Percentiles rank a stretch among this genome's conserved stretches.
Conservation (phyloP, 306 rosid genomes). For the Gynostemma pentaphyllum region DNA sequence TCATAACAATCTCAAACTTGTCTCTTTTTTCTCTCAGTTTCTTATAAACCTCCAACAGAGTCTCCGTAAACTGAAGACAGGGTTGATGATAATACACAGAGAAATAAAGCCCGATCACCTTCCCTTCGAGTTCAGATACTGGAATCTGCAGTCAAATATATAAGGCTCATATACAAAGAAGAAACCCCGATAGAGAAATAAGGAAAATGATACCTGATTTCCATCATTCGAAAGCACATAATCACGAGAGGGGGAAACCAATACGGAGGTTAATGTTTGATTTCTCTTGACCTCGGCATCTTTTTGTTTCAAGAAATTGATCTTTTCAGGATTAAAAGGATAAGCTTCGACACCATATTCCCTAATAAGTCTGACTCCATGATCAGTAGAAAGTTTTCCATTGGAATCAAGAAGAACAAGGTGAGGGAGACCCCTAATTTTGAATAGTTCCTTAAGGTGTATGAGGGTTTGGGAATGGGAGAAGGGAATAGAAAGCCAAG, state of each 20-base stretch:
- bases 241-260: slow-evolving; percentile 33
- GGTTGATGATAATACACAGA: not conserved
- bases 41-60: slow-evolving; percentile 25
- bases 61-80: slow-evolving; percentile 23
- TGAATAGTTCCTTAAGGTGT: slow-evolving; percentile 22
- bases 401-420: slow-evolving; percentile 25
- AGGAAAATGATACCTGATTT: too few relatives aligned
- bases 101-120: slow-evolving; percentile 35
- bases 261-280: slow-evolving; percentile 26
- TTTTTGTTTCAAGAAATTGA: slow-evolving; percentile 18
- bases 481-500: slow-evolving; percentile 41
- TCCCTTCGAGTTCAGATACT: slow-evolving; percentile 45
- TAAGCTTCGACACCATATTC: slow-evolving; percentile 33
- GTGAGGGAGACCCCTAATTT: slow-evolving; percentile 37
- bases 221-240: slow-evolving; percentile 25
- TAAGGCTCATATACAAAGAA: too few relatives aligned
- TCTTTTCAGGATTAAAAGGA: slow-evolving; percentile 27
- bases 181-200: slow-evolving; percentile 28
- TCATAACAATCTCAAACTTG: slow-evolving; percentile 36
- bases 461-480: slow-evolving; percentile 22
- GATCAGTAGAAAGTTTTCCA: slow-evolving; percentile 23
- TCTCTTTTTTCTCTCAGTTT: slow-evolving; percentile 31
- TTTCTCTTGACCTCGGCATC: slow-evolving; percentile 26
- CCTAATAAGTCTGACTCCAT: slow-evolving; percentile 17
- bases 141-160: too few relatives aligned